phyloP scores from a whole-genome alignment of 495 filamentous ascomycete genomes.

The Amniculicola lignicola region DNA sequence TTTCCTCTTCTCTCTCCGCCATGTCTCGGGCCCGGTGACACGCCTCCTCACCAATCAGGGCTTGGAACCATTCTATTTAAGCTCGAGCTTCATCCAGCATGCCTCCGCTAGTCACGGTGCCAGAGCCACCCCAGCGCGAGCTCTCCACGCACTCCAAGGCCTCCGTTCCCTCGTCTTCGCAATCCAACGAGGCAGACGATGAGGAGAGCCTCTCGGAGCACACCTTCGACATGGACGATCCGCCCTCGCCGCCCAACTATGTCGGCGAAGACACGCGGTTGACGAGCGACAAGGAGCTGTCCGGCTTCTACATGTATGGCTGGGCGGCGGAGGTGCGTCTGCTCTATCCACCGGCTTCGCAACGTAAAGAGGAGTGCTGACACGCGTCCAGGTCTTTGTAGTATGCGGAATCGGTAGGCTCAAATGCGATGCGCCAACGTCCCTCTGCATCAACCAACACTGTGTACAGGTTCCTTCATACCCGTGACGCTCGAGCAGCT shows the following conservation, averaged over 20 bases:
- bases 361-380: neutral
- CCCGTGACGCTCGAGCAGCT: constrained; percentile 95
- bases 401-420: constrained; percentile 79
- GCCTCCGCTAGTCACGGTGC: constrained; percentile 15
- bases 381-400: constrained; percentile 63
- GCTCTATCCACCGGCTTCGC: neutral
- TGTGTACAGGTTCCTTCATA: constrained; percentile 74
- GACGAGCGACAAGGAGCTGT: constrained; percentile 82
- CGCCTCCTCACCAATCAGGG: constrained; percentile 16
- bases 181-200: constrained; percentile 44
- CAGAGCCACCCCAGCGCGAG: constrained; percentile 15
- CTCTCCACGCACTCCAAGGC: constrained; percentile 29
- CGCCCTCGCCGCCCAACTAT: constrained; percentile 51
- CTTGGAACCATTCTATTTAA: too few species aligned
- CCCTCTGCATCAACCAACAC: neutral
- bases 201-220: constrained; percentile 36
- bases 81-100: too few species aligned
- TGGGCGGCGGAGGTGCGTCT: constrained; percentile 76
- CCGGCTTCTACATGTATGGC: constrained; percentile 93
- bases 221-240: constrained; percentile 32
- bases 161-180: constrained; percentile 34
- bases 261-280: constrained; percentile 80
- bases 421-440: constrained; percentile 15
- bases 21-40: constrained; percentile 22
- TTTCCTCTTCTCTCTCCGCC: too few species aligned